Percentiles rank a stretch among this genome's conserved stretches.
Evolutionary conservation across 148 eudicot species (phyloP).

Genomic region (Chenopodium berlandieri): DNA sequence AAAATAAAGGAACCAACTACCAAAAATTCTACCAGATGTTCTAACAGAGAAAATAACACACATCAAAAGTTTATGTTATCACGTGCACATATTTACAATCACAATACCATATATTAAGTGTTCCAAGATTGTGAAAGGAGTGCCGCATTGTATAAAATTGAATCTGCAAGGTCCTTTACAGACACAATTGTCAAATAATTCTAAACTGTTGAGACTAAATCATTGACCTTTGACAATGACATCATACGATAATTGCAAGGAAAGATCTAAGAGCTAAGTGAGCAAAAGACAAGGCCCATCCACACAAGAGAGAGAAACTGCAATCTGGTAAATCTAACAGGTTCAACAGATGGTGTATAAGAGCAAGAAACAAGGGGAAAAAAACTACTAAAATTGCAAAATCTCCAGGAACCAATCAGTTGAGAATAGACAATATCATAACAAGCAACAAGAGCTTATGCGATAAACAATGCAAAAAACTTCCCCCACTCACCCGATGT

Average conservation of each 20-base stretch:
- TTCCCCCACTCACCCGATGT: slow-evolving; percentile 67
- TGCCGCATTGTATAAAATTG: neutral
- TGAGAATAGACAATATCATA: neutral
- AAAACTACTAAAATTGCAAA: neutral
- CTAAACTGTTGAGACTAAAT: neutral
- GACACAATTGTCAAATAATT: neutral
- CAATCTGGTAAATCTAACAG: too few species aligned
- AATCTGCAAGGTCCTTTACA: neutral
- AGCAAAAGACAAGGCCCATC: neutral
- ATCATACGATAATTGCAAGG: too few species aligned
- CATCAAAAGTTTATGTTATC: neutral
- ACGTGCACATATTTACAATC: neutral
- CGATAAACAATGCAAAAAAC: neutral
- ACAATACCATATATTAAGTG: neutral
- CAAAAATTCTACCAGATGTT: neutral
- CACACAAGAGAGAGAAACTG: too few species aligned
- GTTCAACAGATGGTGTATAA: neutral
- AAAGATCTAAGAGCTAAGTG: neutral
- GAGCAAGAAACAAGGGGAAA: too few species aligned
- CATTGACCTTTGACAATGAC: too few species aligned
- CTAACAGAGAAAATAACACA: neutral
- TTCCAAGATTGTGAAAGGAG: neutral
- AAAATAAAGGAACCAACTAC: too few species aligned
- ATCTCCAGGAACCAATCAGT: neutral
- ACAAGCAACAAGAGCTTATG: neutral